These are phyloP conservation scores for Saposhnikovia divaricata DNA, from an alignment of 129 eudicot species.

Conservation along the genomic window DNA sequence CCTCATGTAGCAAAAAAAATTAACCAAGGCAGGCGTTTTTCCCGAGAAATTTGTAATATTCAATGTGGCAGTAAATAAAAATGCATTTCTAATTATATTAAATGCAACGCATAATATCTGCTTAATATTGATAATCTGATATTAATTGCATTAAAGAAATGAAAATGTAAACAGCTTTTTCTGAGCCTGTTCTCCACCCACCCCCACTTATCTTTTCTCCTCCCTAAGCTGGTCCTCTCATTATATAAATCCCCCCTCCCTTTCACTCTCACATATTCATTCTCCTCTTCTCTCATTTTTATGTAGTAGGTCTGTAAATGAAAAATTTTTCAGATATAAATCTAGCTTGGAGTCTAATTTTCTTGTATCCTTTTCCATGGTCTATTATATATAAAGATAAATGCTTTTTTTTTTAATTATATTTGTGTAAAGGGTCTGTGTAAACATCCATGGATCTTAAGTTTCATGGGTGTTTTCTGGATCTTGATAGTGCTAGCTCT, in stretches of 20 bases:
- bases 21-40: background rate
- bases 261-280: background rate
- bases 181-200: background rate
- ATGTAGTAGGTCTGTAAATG: no score
- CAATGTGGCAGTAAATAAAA: no score
- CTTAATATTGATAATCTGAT: background rate
- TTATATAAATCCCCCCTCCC: slow-evolving; percentile 12
- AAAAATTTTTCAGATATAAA: no score
- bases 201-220: slow-evolving; percentile 14
- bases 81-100: background rate
- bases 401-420: no score
- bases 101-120: background rate
- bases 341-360: background rate
- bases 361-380: background rate
- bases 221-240: slow-evolving; percentile 1
- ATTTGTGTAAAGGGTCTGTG: background rate
- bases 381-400: no score
- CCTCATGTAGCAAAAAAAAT: background rate
- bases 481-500: background rate
- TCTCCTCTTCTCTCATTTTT: background rate
- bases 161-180: background rate
- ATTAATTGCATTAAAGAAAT: background rate
- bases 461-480: background rate
- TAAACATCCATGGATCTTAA: background rate
- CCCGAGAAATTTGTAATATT: background rate